Evolutionary conservation across 106 monocot genomes (phyloP).

Genomic region (Allium cepa): DNA sequence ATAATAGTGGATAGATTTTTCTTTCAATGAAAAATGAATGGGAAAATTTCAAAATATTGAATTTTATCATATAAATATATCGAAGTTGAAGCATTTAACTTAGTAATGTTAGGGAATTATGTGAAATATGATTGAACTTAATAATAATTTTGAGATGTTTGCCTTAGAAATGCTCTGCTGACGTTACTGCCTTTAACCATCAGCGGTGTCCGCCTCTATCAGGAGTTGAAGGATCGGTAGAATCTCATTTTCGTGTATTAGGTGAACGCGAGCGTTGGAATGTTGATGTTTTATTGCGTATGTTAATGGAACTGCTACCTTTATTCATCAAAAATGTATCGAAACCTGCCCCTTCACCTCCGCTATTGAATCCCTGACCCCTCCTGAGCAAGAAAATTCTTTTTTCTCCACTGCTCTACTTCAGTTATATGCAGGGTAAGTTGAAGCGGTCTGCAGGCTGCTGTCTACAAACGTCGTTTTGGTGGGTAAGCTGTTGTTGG

Average conservation of each 20-base stretch:
- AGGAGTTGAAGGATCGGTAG: conserved; percentile 82
- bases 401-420: conserved; percentile 66
- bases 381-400: conserved; percentile 23
- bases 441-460: neutral
- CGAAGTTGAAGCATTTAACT: no score
- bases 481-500: no score
- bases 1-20: no score
- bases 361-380: conserved; percentile 14
- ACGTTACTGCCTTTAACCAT: conserved; percentile 13
- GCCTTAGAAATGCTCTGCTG: conserved; percentile 5
- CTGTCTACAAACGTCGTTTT: no score
- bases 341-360: conserved; percentile 71
- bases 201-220: conserved; percentile 95
- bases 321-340: conserved; percentile 57
- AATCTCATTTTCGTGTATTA: conserved; percentile 81
- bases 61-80: no score
- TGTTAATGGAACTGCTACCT: conserved; percentile 80
- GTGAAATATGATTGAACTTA: no score
- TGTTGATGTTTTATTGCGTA: conserved; percentile 74
- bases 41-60: no score
- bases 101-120: no score
- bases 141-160: no score
- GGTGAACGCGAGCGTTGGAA: conserved; percentile 97
- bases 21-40: no score
- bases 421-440: conserved; percentile 74